phyloP scores from a whole-genome alignment of 2,329 filamentous ascomycete species.

The Nemania serpens region DNA sequence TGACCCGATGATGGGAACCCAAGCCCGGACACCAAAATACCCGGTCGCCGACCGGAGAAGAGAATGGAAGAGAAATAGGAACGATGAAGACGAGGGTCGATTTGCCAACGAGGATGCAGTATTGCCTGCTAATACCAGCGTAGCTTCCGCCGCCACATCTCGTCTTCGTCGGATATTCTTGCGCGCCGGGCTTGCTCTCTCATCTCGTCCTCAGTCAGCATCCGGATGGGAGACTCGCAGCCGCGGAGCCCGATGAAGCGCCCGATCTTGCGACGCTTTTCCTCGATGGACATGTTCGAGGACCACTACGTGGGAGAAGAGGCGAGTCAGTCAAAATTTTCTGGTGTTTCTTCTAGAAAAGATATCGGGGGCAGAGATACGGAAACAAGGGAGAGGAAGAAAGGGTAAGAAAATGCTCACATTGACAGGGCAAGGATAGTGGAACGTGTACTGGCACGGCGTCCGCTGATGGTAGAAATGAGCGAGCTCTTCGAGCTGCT shows the following conservation, averaged over 20 bases:
- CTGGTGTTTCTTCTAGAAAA: not conserved
- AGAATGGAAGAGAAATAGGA: not conserved
- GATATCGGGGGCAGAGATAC: not conserved
- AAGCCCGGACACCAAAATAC: not conserved
- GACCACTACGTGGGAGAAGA: conserved; percentile 51
- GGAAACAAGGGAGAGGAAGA: not conserved
- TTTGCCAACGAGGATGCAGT: not conserved
- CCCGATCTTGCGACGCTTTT: conserved; percentile 75
- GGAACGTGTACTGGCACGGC: conserved; percentile 56
- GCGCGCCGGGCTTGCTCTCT: conserved; percentile 34
- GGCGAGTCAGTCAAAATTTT: conserved; percentile 3
- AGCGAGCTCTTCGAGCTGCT: conserved; percentile 71
- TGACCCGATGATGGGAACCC: conserved; percentile 7
- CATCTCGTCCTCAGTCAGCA: conserved; percentile 39
- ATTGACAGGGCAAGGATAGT: conserved; percentile 71
- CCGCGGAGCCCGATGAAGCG: conserved; percentile 74
- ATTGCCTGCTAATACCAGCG: conserved; percentile 37
- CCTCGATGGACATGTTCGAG: conserved; percentile 56
- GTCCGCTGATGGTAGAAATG: conserved; percentile 74
- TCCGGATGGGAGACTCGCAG: conserved; percentile 55
- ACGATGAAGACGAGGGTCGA: not conserved
- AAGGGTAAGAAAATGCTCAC: conserved; percentile 10
- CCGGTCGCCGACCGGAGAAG: not conserved
- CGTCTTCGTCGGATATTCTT: conserved; percentile 48
- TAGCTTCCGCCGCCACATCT: conserved; percentile 54